Evolutionary conservation across 108 stramenopile species (phyloP), one percentile per base, ranked within the genome.

Genomic region (Aurantiochytrium sp.): DNA sequence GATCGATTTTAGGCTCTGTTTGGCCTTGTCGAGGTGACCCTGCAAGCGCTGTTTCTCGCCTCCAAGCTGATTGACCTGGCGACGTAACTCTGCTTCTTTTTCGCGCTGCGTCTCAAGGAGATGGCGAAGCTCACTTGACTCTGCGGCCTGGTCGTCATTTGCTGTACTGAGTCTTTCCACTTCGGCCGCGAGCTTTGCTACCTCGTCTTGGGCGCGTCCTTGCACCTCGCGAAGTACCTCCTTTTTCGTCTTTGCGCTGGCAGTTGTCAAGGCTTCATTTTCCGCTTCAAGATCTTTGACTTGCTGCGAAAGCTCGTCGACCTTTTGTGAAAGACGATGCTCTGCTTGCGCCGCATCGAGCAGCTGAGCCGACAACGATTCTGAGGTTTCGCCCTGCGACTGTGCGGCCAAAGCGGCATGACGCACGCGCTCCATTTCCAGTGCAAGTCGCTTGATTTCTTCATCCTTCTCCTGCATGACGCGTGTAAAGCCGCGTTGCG

Each of bases 381-480:
- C 51, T 45, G 45, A 12, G 12, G 12, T 47, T 14, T 83, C 76
- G n/a, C 23, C 76, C 51, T 83, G 76, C 19, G 76, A 47, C n/a
- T 47, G 51, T 19, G 76, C 51, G 0, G 76, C 76, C 51, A 83
- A 23, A 12, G 76, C 76, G 18, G 76, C 76, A 83, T 83, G 76
- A 6, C 76, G 76, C 10, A 83, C 51, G 4, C 51, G 76, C 76
- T 83, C 76, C 76, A 83, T 23, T 23, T 83, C 76, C 12, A 83
- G 28, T 8, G 45, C n/a, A 6, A 83, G 76, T 0, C 76, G 45
- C 18, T 35, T 12, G 51, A 83, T 83, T 23, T 83, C 76, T 12
- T 83, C 76, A 1, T 83, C 76, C 76, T 83, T 83, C 51, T 83
- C 76, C 10, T 83, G 45, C 76, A 83, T 83, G 25, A 23, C 76